Conservation (phyloP, 495 filamentous ascomycete genomes). For the Corynascus novoguineensis region DNA sequence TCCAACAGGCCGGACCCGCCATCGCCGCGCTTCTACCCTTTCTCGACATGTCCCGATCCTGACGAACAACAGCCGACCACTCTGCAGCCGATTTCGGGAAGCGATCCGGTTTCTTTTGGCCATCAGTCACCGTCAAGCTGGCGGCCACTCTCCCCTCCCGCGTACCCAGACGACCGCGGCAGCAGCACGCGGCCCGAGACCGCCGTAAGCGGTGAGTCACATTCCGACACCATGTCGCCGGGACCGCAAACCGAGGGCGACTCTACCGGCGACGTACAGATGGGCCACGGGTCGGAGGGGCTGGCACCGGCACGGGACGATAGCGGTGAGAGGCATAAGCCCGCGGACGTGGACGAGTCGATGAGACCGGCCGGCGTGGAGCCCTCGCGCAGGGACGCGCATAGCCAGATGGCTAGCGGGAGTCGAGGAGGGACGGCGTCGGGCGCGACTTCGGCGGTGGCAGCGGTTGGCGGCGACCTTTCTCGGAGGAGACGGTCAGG, state of each 20-base stretch:
- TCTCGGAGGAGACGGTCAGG: conserved; percentile 5
- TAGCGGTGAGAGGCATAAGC: conserved; percentile 32
- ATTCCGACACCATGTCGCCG: conserved; percentile 36
- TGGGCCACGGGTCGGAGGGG: conserved; percentile 19
- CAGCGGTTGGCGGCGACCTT: neutral
- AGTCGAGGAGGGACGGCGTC: conserved; percentile 20
- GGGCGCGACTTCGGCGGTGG: too few relatives aligned
- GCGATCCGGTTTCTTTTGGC: conserved; percentile 8
- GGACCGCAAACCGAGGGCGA: conserved; percentile 27
- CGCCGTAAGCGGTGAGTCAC: conserved; percentile 29
- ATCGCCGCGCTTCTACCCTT: conserved; percentile 36
- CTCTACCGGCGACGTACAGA: conserved; percentile 25
- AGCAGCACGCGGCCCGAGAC: conserved; percentile 14
- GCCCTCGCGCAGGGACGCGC: neutral
- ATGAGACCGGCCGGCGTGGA: conserved; percentile 16
- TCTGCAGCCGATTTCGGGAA: conserved; percentile 6
- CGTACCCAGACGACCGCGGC: conserved; percentile 10
- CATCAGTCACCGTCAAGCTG: conserved; percentile 21
- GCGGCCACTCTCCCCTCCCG: conserved; percentile 13
- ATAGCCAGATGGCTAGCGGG: conserved; percentile 9
- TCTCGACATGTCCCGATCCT: conserved; percentile 43
- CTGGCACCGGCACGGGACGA: conserved; percentile 6
- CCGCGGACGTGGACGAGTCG: conserved; percentile 33
- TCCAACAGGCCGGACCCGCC: conserved; percentile 36
- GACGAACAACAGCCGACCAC: conserved; percentile 20